Conservation (phyloP, 345 rosid species). For the Luvunga scandens region DNA sequence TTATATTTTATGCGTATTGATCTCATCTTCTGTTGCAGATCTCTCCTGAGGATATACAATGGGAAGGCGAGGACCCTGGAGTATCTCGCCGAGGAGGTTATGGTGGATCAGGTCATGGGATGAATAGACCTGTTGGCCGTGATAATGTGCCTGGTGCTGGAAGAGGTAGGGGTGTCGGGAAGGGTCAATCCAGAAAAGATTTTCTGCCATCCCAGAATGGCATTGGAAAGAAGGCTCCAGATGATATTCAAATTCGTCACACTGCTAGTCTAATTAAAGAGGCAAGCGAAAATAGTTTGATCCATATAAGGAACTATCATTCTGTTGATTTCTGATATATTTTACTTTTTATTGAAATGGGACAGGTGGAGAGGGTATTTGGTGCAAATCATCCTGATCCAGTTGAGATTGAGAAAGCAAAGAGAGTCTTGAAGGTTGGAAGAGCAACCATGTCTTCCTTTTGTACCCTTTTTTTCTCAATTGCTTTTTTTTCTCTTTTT, state of each 20-base stretch:
- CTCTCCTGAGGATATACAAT: constrained; percentile 77
- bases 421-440: constrained; percentile 69
- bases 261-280: constrained; percentile 69
- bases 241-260: constrained; percentile 67
- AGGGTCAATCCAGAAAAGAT: constrained; percentile 67
- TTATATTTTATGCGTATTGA: neutral
- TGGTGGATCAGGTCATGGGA: constrained; percentile 42
- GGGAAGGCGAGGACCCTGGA: constrained; percentile 65
- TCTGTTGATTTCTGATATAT: neutral
- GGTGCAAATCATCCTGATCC: constrained; percentile 66
- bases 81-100: constrained; percentile 49
- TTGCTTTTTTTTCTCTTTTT: neutral
- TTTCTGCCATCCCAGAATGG: constrained; percentile 70
- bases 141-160: constrained; percentile 45
- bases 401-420: constrained; percentile 76
- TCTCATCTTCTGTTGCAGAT: constrained; percentile 46
- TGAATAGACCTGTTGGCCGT: constrained; percentile 49
- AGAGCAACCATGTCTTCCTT: constrained; percentile 14
- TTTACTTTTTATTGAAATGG: constrained; percentile 2
- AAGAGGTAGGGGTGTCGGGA: constrained; percentile 57
- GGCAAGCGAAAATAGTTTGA: constrained; percentile 38
- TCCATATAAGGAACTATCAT: constrained; percentile 7
- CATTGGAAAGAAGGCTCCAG: constrained; percentile 55
- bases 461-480: neutral
- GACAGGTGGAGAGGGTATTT: constrained; percentile 81